Conservation (phyloP, 768 basidiomycete species). For the Termitomyces sp. region DNA sequence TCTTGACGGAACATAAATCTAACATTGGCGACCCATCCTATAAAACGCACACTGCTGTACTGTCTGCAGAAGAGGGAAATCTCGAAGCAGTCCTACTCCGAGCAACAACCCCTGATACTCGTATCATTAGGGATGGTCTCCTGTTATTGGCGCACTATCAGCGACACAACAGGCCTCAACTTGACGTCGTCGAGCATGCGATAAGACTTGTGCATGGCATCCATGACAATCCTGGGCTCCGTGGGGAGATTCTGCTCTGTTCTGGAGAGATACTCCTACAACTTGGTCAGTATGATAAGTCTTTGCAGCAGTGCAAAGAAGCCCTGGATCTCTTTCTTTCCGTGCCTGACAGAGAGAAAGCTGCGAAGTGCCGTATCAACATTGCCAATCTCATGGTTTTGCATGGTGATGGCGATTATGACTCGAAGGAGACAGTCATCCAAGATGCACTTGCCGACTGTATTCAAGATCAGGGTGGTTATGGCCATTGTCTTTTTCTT, state of each 20-base stretch:
- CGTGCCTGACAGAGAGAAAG: not conserved
- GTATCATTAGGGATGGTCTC: conserved; percentile 13
- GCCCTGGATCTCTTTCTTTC: not conserved
- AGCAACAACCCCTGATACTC: not conserved
- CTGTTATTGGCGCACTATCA: conserved; percentile 15
- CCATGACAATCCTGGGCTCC: not conserved
- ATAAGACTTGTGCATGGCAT: not conserved
- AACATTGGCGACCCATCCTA: conserved; percentile 9
- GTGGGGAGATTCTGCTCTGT: not conserved
- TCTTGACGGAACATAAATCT: conserved; percentile 9
- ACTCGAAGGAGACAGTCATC: not conserved
- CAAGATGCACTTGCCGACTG: not conserved
- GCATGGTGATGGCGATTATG: not conserved
- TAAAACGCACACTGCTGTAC: not conserved
- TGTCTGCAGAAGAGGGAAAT: conserved; percentile 12
- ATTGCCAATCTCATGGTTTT: not conserved
- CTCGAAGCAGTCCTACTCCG: conserved; percentile 13
- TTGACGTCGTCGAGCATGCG: conserved; percentile 8
- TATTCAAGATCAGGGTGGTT: not conserved
- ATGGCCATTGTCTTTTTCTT: conserved; percentile 1
- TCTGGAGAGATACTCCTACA: not conserved
- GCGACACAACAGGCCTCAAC: conserved; percentile 9
- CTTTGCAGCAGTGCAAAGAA: not conserved
- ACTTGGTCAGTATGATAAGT: not conserved
- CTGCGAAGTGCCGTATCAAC: conserved; percentile 1